Evolutionary conservation across 164 flowering plant genomes (phyloP).

Genomic region (Saururus chinensis): DNA sequence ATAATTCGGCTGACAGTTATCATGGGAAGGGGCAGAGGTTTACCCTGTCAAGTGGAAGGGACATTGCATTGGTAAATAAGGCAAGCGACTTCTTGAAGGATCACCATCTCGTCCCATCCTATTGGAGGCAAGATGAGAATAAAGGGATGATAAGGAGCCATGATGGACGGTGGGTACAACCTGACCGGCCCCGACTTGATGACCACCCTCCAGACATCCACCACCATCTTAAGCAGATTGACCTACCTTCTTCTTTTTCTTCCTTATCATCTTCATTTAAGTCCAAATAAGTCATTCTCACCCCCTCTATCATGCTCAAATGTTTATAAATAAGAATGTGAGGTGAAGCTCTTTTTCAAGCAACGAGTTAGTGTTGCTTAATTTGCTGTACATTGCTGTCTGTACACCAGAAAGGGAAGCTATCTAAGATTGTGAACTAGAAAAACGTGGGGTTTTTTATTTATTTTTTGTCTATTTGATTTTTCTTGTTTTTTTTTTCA

Average conservation of each 20-base stretch:
- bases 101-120: slow-evolving; percentile 47
- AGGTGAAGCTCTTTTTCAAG: too few relatives aligned
- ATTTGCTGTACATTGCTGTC: too few relatives aligned
- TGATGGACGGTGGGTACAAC: slow-evolving; percentile 55
- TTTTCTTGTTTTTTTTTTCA: too few relatives aligned
- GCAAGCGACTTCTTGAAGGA: slow-evolving; percentile 51
- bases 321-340: too few relatives aligned
- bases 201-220: slow-evolving; percentile 38
- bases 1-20: background rate
- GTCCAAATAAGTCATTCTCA: too few relatives aligned
- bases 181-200: slow-evolving; percentile 35
- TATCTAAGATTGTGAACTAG: too few relatives aligned
- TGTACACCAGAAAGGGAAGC: too few relatives aligned
- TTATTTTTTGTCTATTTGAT: too few relatives aligned
- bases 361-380: too few relatives aligned
- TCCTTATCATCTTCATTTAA: too few relatives aligned
- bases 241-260: background rate
- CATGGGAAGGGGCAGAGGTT: slow-evolving; percentile 1
- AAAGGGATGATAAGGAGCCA: slow-evolving; percentile 42
- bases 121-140: slow-evolving; percentile 66
- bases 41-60: slow-evolving; percentile 31
- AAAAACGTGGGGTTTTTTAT: too few relatives aligned
- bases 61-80: slow-evolving; percentile 66
- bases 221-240: slow-evolving; percentile 20
- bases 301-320: too few relatives aligned